These are phyloP conservation scores for Santalum album DNA, from an alignment of 164 flowering plant species.

Conservation along the genomic window DNA sequence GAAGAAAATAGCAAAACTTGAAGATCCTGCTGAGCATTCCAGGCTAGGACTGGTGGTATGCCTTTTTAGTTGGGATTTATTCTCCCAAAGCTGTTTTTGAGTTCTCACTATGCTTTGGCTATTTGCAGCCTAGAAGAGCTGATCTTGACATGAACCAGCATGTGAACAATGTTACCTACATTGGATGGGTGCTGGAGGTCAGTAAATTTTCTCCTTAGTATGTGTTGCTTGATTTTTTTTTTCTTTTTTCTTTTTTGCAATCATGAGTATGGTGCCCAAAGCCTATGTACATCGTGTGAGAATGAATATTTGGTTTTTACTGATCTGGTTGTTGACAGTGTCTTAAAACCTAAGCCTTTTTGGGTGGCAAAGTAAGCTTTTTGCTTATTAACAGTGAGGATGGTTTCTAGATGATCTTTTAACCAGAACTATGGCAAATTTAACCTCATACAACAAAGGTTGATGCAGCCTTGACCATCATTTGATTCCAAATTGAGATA, in stretches of 20 bases:
- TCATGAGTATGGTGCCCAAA: no score
- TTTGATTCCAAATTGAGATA: no score
- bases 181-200: conserved; percentile 99
- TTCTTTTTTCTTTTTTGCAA: neutral
- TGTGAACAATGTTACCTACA: conserved; percentile 91
- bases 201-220: conserved; percentile 4
- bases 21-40: conserved; percentile 59
- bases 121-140: conserved; percentile 85
- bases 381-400: no score
- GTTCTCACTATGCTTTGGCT: conserved; percentile 9
- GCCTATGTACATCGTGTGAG: no score
- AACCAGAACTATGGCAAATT: no score
- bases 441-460: no score
- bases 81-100: conserved; percentile 1
- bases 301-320: no score
- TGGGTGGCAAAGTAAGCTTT: no score
- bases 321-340: no score
- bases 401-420: no score
- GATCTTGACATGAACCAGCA: conserved; percentile 98
- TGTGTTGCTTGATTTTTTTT: neutral
- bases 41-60: conserved; percentile 62
- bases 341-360: no score
- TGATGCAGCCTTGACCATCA: no score
- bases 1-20: conserved; percentile 66
- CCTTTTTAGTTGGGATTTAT: conserved; percentile 5